These are phyloP conservation scores for Mycena galericulata DNA, from an alignment of 768 basidiomycete species.

Conservation along the genomic window DNA sequence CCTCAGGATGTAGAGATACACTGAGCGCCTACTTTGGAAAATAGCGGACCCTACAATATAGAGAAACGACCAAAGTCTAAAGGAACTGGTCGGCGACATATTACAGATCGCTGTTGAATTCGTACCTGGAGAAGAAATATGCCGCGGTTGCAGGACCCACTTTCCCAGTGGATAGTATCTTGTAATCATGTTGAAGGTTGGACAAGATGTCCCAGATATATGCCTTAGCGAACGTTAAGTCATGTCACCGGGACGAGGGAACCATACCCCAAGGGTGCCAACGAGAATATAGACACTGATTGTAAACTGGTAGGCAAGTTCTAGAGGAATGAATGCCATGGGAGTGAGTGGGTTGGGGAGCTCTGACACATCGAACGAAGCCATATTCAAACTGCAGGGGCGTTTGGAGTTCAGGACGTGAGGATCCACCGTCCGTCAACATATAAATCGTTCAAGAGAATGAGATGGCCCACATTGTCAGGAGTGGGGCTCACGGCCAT, in stretches of 20 bases:
- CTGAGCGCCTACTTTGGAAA: constrained; percentile 9
- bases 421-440: too few species aligned
- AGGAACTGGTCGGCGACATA: too few species aligned
- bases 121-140: constrained; percentile 39
- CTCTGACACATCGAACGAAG: not conserved
- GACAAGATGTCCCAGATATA: constrained; percentile 36
- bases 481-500: too few species aligned
- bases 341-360: constrained; percentile 46
- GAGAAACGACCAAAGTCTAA: constrained; percentile 26
- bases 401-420: too few species aligned
- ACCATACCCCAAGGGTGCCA: constrained; percentile 24
- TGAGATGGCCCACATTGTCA: too few species aligned
- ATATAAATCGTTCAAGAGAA: too few species aligned
- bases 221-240: not conserved
- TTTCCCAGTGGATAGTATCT: constrained; percentile 29
- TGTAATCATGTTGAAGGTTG: constrained; percentile 36
- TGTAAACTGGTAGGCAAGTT: constrained; percentile 41
- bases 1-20: not conserved
- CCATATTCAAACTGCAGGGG: too few species aligned
- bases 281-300: constrained; percentile 44
- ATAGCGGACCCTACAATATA: constrained; percentile 22
- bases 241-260: too few species aligned
- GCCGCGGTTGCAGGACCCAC: constrained; percentile 30
- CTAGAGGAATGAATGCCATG: constrained; percentile 45
- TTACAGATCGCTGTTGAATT: not conserved